Percentiles rank a stretch among this genome's conserved stretches.
phyloP scores from a whole-genome alignment of 2,329 filamentous ascomycete species.

The Dactylellina leptospora region DNA sequence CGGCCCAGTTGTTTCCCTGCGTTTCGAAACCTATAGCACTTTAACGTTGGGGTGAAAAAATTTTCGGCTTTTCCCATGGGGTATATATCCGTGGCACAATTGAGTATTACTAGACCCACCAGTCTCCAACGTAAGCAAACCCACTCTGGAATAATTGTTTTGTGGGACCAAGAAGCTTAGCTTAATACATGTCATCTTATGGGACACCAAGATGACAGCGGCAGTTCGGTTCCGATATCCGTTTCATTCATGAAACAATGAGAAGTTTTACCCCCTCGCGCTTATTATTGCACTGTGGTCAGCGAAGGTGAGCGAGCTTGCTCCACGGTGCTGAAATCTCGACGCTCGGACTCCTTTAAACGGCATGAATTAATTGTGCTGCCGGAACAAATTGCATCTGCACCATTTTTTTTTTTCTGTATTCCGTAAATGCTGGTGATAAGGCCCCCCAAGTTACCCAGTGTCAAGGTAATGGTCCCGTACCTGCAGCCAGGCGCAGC shows the following conservation, averaged over 20 bases:
- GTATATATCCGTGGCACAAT: too few relatives aligned
- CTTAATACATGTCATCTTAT: neutral
- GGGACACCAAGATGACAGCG: neutral
- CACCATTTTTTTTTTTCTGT: too few relatives aligned
- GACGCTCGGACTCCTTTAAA: conserved; percentile 11
- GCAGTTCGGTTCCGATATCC: conserved; percentile 6
- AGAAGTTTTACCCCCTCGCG: neutral
- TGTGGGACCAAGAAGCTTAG: conserved; percentile 7
- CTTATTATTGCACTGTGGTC: conserved; percentile 4
- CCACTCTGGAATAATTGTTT: neutral
- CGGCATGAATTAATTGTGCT: neutral
- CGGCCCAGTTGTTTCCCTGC: too few relatives aligned
- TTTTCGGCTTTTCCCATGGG: too few relatives aligned
- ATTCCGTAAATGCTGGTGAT: too few relatives aligned
- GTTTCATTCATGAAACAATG: conserved; percentile 8
- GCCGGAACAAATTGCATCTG: too few relatives aligned
- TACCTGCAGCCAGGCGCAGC: conserved; percentile 29
- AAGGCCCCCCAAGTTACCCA: conserved; percentile 8
- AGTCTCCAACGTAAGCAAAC: conserved; percentile 3
- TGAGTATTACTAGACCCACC: too few relatives aligned
- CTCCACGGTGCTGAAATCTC: neutral
- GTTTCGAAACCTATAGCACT: too few relatives aligned
- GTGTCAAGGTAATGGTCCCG: conserved; percentile 28
- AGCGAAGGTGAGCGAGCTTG: neutral
- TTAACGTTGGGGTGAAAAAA: conserved; percentile 10